Percentiles rank a stretch among this genome's conserved stretches.
phyloP scores from a whole-genome alignment of 192 early-diverging fungal genomes.

The Allomyces arbusculus region DNA sequence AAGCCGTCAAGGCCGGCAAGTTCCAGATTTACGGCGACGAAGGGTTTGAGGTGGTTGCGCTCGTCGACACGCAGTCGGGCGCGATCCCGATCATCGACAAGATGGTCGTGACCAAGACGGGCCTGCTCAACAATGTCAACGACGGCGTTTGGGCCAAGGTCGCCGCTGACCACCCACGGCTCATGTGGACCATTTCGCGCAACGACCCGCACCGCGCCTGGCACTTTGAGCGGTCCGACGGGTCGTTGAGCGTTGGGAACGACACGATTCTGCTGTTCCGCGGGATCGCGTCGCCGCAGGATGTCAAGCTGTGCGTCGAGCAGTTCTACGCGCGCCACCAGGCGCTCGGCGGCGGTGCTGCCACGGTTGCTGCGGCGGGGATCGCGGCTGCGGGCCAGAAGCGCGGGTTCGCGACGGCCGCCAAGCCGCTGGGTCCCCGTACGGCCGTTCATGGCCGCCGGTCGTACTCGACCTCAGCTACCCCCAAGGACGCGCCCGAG shows the following conservation, averaged over 20 bases:
- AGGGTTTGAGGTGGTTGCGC: conserved; percentile 76
- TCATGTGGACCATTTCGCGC: conserved; percentile 66
- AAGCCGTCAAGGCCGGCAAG: conserved; percentile 34
- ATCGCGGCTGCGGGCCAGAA: not conserved
- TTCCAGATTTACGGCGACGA: conserved; percentile 79
- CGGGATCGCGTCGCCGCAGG: conserved; percentile 65
- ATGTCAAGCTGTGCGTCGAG: conserved; percentile 47
- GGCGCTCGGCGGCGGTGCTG: conserved; percentile 6
- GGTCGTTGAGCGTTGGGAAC: conserved; percentile 44
- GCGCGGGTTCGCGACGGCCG: conserved; percentile 3
- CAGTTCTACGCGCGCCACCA: conserved; percentile 19
- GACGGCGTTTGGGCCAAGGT: conserved; percentile 90
- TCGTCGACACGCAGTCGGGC: conserved; percentile 32
- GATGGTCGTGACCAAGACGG: conserved; percentile 69
- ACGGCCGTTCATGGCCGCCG: conserved; percentile 13
- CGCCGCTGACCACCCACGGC: conserved; percentile 52
- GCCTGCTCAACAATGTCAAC: conserved; percentile 79
- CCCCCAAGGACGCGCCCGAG: not conserved
- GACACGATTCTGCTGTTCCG: conserved; percentile 82
- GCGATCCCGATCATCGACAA: conserved; percentile 62
- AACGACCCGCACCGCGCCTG: conserved; percentile 65
- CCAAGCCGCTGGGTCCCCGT: conserved; percentile 4
- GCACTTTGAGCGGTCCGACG: conserved; percentile 92
- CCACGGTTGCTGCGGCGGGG: conserved; percentile 9
- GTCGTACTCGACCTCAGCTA: conserved; percentile 30